Evolutionary conservation across 495 filamentous ascomycete genomes (phyloP).

Genomic region (Hypomontagnella submonticulosa): DNA sequence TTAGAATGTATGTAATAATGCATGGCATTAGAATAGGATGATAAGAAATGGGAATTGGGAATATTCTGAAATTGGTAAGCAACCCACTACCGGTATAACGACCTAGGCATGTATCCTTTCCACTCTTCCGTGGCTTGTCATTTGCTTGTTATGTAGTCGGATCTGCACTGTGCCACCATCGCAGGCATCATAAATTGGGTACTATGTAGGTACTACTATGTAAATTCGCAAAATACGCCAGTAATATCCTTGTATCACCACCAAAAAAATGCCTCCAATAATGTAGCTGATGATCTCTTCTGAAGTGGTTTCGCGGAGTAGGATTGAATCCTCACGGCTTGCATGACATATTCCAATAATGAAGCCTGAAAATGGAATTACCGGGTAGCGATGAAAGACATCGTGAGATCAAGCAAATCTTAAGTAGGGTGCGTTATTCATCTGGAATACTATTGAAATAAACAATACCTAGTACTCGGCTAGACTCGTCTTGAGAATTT

Average conservation of each 20-base stretch:
- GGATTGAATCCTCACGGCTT: conserved; percentile 29
- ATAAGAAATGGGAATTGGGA: too few relatives aligned
- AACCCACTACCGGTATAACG: background rate
- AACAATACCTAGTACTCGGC: background rate
- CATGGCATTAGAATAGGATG: too few relatives aligned
- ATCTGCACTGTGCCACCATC: conserved; percentile 23
- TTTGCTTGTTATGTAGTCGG: conserved; percentile 27
- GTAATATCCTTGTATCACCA: conserved; percentile 25
- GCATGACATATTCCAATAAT: conserved; percentile 10
- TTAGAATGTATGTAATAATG: too few relatives aligned
- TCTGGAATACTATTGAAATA: background rate
- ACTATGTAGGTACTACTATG: too few relatives aligned
- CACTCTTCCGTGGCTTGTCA: conserved; percentile 7
- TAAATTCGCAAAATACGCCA: conserved; percentile 21
- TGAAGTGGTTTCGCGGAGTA: conserved; percentile 37
- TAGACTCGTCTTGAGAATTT: conserved; percentile 28
- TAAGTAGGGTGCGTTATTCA: too few relatives aligned
- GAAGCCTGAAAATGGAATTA: background rate
- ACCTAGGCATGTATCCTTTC: background rate
- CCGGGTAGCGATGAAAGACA: too few relatives aligned
- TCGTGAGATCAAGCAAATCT: too few relatives aligned
- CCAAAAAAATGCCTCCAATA: conserved; percentile 38
- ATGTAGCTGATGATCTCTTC: conserved; percentile 26
- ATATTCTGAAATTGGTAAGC: too few relatives aligned
- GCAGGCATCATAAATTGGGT: conserved; percentile 18